Percentiles rank a stretch among this genome's conserved stretches.
phyloP scores from a whole-genome alignment of 2,329 filamentous ascomycete species.

The Paraphoma sp. region DNA sequence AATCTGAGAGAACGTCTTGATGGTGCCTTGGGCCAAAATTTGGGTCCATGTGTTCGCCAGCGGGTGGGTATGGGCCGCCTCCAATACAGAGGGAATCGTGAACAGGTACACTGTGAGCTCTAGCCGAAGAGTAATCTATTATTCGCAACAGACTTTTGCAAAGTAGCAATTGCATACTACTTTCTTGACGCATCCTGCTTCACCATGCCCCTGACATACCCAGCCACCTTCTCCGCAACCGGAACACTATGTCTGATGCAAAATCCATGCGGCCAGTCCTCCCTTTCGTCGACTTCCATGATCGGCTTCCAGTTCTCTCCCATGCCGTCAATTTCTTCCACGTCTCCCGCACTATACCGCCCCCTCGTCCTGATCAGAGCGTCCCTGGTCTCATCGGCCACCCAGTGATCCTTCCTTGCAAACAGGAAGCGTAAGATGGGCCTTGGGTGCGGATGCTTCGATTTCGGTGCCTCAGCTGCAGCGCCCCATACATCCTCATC shows the following conservation, averaged over 20 bases:
- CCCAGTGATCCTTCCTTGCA: conserved; percentile 67
- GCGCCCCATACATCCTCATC: conserved; percentile 66
- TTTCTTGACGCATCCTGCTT: conserved; percentile 19
- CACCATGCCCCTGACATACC: conserved; percentile 56
- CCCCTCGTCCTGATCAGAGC: conserved; percentile 53
- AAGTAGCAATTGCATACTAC: not conserved
- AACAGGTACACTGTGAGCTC: no score
- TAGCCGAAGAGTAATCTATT: no score
- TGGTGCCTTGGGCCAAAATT: no score
- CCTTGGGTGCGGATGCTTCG: conserved; percentile 39
- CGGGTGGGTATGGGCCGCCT: no score
- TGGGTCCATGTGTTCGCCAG: no score
- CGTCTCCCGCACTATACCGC: conserved; percentile 15
- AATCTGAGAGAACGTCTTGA: no score
- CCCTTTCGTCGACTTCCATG: conserved; percentile 63
- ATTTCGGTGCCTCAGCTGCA: conserved; percentile 26
- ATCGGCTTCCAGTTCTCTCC: conserved; percentile 51
- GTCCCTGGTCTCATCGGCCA: conserved; percentile 64
- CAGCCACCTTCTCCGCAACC: conserved; percentile 59
- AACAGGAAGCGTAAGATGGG: conserved; percentile 65
- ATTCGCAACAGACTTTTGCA: not conserved
- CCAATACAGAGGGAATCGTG: no score
- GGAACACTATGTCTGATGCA: conserved; percentile 58
- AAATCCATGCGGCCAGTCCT: conserved; percentile 65
- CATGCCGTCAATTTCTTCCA: conserved; percentile 29